Conservation (phyloP, 1,284 basidiomycete species). For the Lignosus rhinocerotis region DNA sequence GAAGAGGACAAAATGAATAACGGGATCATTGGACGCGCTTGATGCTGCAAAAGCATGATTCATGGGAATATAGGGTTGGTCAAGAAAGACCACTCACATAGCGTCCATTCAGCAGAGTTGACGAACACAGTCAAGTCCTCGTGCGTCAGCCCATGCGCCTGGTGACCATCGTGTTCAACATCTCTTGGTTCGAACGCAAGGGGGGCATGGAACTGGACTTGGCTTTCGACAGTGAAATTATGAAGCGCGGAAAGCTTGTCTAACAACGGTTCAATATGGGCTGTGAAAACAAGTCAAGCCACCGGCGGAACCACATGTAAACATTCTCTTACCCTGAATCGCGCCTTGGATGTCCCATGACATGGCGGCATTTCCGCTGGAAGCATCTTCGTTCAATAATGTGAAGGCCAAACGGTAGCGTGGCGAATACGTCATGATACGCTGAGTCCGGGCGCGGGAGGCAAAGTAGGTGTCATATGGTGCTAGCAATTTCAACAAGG, state of each 20-base stretch:
- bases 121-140: conserved; percentile 90
- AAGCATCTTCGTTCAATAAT: conserved; percentile 84
- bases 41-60: conserved; percentile 51
- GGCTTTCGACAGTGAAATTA: conserved; percentile 92
- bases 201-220: conserved; percentile 91
- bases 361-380: conserved; percentile 58
- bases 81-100: conserved; percentile 57
- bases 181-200: conserved; percentile 75
- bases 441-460: conserved; percentile 38
- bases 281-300: conserved; percentile 41
- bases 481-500: conserved; percentile 49
- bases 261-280: conserved; percentile 68
- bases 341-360: conserved; percentile 75
- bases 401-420: conserved; percentile 82
- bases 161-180: conserved; percentile 35
- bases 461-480: conserved; percentile 46
- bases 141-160: conserved; percentile 61
- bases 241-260: conserved; percentile 67
- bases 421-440: conserved; percentile 73
- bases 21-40: conserved; percentile 85
- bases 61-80: background rate
- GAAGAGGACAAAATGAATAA: conserved; percentile 91
- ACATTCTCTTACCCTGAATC: conserved; percentile 53
- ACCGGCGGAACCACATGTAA: conserved; percentile 5
- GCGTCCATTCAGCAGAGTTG: conserved; percentile 94